Base-by-base conservation (phyloP, 1,284 basidiomycete species). In the Sporisorium scitamineum region DNA sequence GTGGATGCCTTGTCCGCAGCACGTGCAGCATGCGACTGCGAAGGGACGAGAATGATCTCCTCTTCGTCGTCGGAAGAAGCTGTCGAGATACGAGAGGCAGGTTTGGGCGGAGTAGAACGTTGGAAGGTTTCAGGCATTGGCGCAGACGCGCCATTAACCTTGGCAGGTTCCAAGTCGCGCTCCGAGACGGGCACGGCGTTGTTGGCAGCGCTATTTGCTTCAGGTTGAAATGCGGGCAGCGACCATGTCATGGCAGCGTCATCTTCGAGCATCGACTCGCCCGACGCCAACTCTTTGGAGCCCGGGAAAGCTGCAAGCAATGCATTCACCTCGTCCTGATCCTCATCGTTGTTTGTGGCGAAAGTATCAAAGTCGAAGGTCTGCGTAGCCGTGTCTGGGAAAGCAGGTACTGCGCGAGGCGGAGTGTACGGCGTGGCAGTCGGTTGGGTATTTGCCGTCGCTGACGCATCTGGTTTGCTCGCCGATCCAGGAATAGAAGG, bases 301-400 rank as follows among this genome's bases (percentile, higher is more conserved):
- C 77, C 78, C 7, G 79, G 78, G 57, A 74, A 78, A 5, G 74
- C 79, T 18, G 53, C 59, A 0, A 79, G 64, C 27, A 81, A 45
- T 9, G 72, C 73, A 16, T 70, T 59, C 29, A 82, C 61, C 24
- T 78, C 66, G 48, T 77, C 72, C 13, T 70, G 61, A 7, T 74
- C 76, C 2, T 57, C 34, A 20, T 9, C 52, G 16, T 54, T 50
- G 47, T 44, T 26, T 10, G 16, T 27, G 16, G 16, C 18, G 13
- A 39, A 14, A 5, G 34, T 37, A 18, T 61, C 63, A n/a, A 61
- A 62, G 16, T 71, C 55, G 47, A 71, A 71, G 2, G 55, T 45
- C 26, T 61, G 20, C 7, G 39, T 20, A 2, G 58, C 24, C 8
- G 52, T 50, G 14, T 57, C 51, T 10, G 42, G 51, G 41, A 66